Evolutionary conservation across 306 rosid species (phyloP).

Genomic region (Argentina anserina): DNA sequence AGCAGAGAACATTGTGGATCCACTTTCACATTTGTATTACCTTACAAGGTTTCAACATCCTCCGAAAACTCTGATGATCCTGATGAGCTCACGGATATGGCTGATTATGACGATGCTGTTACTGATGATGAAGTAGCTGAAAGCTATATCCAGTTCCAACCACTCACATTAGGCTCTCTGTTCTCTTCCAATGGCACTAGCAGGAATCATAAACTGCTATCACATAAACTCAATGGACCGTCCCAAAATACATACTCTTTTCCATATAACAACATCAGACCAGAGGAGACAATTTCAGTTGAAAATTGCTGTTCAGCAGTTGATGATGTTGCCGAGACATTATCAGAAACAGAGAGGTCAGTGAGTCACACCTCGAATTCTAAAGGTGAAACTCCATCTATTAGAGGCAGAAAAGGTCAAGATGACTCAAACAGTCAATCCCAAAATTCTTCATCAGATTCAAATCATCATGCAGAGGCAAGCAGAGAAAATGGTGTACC

Average conservation of each 20-base stretch:
- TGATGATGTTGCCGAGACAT: slow-evolving; percentile 30
- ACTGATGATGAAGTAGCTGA: slow-evolving; percentile 57
- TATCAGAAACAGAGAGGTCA: slow-evolving; percentile 42
- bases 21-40: slow-evolving; percentile 81
- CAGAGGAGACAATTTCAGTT: slow-evolving; percentile 35
- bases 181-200: slow-evolving; percentile 66
- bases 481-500: slow-evolving; percentile 24
- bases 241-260: slow-evolving; percentile 34
- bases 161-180: slow-evolving; percentile 77
- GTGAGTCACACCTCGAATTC: slow-evolving; percentile 28
- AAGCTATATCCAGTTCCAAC: slow-evolving; percentile 85
- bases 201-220: slow-evolving; percentile 48
- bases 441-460: slow-evolving; percentile 35
- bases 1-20: slow-evolving; percentile 80
- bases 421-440: slow-evolving; percentile 25
- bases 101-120: slow-evolving; percentile 39
- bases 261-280: slow-evolving; percentile 21
- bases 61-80: slow-evolving; percentile 60
- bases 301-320: slow-evolving; percentile 40
- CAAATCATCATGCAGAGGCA: slow-evolving; percentile 27
- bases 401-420: slow-evolving; percentile 20
- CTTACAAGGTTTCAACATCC: slow-evolving; percentile 68
- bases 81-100: slow-evolving; percentile 63
- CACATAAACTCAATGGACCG: slow-evolving; percentile 58
- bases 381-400: slow-evolving; percentile 22